These are phyloP conservation scores for Cornus kousa DNA, from an alignment of 148 eudicot species.

Conservation along the genomic window DNA sequence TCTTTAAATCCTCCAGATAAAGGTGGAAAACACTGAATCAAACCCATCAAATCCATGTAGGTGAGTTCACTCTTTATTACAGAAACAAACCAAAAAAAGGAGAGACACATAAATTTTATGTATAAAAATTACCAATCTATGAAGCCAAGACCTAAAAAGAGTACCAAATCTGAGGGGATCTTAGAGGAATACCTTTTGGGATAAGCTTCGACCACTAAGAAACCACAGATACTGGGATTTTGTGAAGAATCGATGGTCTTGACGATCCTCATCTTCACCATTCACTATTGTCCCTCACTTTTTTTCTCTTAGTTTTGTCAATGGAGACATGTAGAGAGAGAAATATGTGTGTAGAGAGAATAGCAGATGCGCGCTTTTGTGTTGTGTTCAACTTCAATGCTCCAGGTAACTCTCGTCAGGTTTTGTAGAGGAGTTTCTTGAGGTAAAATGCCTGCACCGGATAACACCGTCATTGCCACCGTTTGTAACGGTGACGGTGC, in stretches of 20 bases:
- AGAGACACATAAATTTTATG: not conserved
- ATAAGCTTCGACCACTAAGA: slow-evolving; percentile 54
- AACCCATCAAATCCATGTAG: slow-evolving; percentile 26
- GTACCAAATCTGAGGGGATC: slow-evolving; percentile 62
- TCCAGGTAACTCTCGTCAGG: not conserved
- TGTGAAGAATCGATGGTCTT: slow-evolving; percentile 36
- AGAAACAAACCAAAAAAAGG: not conserved
- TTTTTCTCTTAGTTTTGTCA: not conserved
- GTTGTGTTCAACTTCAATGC: not conserved
- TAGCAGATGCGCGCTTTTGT: no score
- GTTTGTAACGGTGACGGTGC: not conserved
- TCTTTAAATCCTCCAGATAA: slow-evolving; percentile 20
- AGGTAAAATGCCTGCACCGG: not conserved
- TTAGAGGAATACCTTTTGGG: slow-evolving; percentile 63
- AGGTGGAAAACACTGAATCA: slow-evolving; percentile 29
- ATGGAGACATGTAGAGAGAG: not conserved
- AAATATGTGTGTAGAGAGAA: no score
- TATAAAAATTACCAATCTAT: slow-evolving; percentile 44
- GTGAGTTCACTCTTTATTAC: not conserved
- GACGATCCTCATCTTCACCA: slow-evolving; percentile 36
- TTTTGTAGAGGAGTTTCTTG: not conserved
- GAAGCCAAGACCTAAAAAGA: slow-evolving; percentile 63
- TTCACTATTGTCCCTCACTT: not conserved
- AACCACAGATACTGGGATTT: slow-evolving; percentile 36
- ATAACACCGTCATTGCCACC: not conserved